These are phyloP conservation scores for Trichosanthes truncata DNA, from an alignment of 306 rosid species.

Conservation along the genomic window DNA sequence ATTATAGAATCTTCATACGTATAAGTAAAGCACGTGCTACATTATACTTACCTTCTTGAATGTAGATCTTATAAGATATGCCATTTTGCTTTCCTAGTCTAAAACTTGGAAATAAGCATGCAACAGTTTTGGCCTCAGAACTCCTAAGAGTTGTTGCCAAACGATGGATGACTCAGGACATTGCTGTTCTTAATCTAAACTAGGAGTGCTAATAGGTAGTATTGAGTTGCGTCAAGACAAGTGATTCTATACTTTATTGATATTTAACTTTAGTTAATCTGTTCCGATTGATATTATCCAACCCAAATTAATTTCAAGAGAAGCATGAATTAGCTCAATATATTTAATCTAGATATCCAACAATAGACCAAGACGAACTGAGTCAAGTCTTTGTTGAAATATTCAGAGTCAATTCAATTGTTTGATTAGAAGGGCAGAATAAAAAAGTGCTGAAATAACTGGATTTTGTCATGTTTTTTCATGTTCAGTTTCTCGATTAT, in stretches of 20 bases:
- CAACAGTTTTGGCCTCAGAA: neutral
- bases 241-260: neutral
- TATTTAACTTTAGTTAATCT: neutral
- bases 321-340: neutral
- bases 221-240: neutral
- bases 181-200: too few species aligned
- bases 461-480: neutral
- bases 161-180: neutral
- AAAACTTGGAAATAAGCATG: neutral
- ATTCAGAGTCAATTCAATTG: neutral
- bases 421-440: neutral
- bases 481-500: neutral
- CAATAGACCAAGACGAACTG: neutral
- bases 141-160: neutral
- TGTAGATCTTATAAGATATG: neutral
- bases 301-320: neutral
- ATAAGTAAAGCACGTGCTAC: neutral
- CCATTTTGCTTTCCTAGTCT: neutral
- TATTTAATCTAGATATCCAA: neutral
- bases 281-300: neutral
- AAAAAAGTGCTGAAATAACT: neutral
- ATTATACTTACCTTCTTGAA: neutral
- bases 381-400: neutral
- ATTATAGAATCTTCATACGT: neutral
- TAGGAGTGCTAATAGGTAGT: neutral